Conservation (phyloP, 768 basidiomycete species). For the Pleurotus ostreatus region DNA sequence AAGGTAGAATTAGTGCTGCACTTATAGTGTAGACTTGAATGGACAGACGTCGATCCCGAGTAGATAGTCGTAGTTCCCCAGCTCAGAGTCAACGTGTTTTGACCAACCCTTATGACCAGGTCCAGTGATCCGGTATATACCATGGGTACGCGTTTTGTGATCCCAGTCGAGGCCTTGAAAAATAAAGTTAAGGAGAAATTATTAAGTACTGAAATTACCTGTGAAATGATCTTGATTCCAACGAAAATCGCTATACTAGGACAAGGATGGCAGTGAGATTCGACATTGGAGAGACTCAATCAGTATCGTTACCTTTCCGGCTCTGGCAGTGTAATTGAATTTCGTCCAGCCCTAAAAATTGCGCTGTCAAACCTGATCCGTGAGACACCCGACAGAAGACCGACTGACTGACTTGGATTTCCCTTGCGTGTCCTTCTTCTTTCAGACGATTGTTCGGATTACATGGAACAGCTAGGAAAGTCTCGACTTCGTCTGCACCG, state of each 20-base stretch:
- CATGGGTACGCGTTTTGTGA: constrained; percentile 53
- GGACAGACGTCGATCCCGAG: constrained; percentile 63
- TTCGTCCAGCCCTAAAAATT: constrained; percentile 72
- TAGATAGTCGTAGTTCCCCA: constrained; percentile 86
- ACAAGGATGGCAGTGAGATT: background rate
- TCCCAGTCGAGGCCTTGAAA: constrained; percentile 80
- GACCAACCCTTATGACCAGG: constrained; percentile 79
- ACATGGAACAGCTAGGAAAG: constrained; percentile 66
- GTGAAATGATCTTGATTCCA: constrained; percentile 83
- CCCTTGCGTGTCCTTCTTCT: constrained; percentile 49
- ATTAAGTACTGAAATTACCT: constrained; percentile 34
- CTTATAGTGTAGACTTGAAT: background rate
- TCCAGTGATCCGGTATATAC: constrained; percentile 70
- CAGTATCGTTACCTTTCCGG: constrained; percentile 48
- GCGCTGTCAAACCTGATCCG: background rate
- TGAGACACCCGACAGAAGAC: background rate
- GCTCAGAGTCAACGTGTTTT: constrained; percentile 69
- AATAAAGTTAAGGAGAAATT: background rate
- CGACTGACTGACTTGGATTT: constrained; percentile 56
- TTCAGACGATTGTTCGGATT: constrained; percentile 64
- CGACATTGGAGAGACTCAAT: background rate
- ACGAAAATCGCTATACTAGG: constrained; percentile 63
- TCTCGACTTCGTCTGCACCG: constrained; percentile 77
- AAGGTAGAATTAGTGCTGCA: constrained; percentile 2
- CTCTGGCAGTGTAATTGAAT: constrained; percentile 79